Evolutionary conservation across 306 rosid species (phyloP).

Genomic region (Ormosia semicastrata): DNA sequence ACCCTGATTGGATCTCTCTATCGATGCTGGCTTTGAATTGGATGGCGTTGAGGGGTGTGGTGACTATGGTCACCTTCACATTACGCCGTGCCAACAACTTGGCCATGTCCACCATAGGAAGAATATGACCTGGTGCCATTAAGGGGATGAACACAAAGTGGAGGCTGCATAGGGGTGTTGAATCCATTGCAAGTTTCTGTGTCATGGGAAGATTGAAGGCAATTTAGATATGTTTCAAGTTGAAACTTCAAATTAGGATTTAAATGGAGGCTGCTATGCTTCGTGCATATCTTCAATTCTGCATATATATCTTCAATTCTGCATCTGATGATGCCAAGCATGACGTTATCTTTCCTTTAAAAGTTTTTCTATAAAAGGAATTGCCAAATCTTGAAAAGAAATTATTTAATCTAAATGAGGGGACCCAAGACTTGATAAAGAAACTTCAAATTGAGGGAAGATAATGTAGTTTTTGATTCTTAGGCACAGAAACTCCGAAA

Average conservation of each 20-base stretch:
- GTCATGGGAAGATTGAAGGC: not conserved
- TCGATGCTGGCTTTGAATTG: slow-evolving; percentile 34
- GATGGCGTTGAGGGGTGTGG: slow-evolving; percentile 62
- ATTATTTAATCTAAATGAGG: too few relatives aligned
- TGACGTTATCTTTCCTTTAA: not conserved
- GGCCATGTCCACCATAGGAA: slow-evolving; percentile 79
- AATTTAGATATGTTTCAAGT: not conserved
- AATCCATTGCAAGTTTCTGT: slow-evolving; percentile 13
- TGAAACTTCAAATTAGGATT: not conserved
- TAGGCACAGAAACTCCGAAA: too few relatives aligned
- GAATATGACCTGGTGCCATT: slow-evolving; percentile 78
- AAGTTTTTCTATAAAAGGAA: too few relatives aligned
- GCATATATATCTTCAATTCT: not conserved
- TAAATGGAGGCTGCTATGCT: not conserved
- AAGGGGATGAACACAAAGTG: slow-evolving; percentile 66
- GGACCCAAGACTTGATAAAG: too few relatives aligned
- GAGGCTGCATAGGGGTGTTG: slow-evolving; percentile 7
- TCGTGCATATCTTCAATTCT: not conserved
- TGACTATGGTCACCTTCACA: slow-evolving; percentile 52
- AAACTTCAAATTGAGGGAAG: too few relatives aligned
- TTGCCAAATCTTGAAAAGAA: too few relatives aligned
- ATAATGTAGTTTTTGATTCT: too few relatives aligned
- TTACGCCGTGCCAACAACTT: slow-evolving; percentile 48
- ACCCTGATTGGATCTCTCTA: slow-evolving; percentile 35
- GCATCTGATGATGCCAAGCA: not conserved